A percentile compares a stretch with the other conserved stretches of the same genome.
phyloP scores from a whole-genome alignment of 345 rosid species.

The Rhodamnia rubescens region DNA sequence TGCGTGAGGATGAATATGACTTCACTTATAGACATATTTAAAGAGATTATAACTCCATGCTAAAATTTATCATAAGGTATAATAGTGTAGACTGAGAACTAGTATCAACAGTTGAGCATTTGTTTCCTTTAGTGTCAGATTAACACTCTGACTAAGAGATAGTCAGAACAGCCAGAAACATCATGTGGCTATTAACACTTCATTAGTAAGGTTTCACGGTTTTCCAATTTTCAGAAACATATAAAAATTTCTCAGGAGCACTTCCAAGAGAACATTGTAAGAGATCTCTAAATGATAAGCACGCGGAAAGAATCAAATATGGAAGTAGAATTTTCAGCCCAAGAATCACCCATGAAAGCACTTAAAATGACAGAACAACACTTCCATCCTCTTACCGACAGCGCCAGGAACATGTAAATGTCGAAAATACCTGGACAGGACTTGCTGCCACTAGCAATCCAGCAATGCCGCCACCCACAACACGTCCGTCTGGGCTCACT shows the following conservation, averaged over 20 bases:
- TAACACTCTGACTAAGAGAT: not conserved
- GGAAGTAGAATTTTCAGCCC: not conserved
- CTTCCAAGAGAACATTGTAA: not conserved
- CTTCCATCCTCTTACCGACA: not conserved
- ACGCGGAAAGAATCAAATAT: not conserved
- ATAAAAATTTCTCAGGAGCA: not conserved
- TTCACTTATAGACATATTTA: not conserved
- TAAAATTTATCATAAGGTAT: not conserved
- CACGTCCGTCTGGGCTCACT: constrained; percentile 93
- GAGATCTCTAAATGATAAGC: not conserved
- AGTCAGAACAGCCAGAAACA: not conserved
- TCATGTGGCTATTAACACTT: not conserved
- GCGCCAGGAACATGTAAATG: not conserved
- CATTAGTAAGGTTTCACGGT: not conserved
- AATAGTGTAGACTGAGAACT: not conserved
- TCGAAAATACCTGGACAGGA: constrained; percentile 69
- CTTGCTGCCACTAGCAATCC: constrained; percentile 89
- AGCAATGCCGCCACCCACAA: constrained; percentile 87
- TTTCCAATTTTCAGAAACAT: not conserved
- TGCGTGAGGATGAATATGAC: not conserved
- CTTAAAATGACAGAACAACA: not conserved
- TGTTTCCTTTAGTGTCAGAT: not conserved
- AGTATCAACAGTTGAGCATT: not conserved
- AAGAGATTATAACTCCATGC: not conserved
- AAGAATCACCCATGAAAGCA: not conserved